Percentiles rank a stretch among this genome's conserved stretches.
Evolutionary conservation across 768 basidiomycete genomes (phyloP).

Genomic region (Kwoniella europaea): DNA sequence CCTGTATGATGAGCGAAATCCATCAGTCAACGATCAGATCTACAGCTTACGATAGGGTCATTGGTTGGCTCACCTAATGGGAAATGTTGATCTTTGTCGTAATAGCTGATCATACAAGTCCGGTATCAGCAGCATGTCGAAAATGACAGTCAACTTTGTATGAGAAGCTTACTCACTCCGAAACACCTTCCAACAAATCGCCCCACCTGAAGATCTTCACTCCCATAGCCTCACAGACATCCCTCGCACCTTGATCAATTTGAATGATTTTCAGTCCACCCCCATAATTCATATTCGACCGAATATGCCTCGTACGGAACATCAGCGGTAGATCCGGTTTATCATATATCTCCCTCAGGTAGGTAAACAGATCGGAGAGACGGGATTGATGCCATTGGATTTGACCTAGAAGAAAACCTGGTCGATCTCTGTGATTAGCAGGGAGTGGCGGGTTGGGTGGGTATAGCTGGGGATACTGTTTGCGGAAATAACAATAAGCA

Average conservation of each 20-base stretch:
- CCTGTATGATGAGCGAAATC: not conserved
- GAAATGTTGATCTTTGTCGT: constrained; percentile 41
- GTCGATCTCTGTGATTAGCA: not conserved
- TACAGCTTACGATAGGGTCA: too few relatives aligned
- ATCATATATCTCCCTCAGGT: constrained; percentile 23
- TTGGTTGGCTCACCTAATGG: constrained; percentile 4
- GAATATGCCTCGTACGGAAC: constrained; percentile 33
- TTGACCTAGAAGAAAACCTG: constrained; percentile 29
- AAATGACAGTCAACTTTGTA: not conserved
- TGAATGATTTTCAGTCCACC: constrained; percentile 36
- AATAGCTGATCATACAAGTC: constrained; percentile 21
- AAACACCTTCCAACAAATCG: constrained; percentile 3
- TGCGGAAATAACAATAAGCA: too few relatives aligned
- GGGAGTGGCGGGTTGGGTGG: not conserved
- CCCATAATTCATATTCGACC: constrained; percentile 20
- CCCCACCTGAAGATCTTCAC: constrained; percentile 23
- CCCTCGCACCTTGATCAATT: constrained; percentile 34
- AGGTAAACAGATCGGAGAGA: constrained; percentile 18
- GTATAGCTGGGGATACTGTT: constrained; percentile 1
- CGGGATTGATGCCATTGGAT: constrained; percentile 38
- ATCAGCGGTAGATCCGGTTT: constrained; percentile 25
- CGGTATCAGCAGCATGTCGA: not conserved
- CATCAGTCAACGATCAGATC: too few relatives aligned
- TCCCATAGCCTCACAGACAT: constrained; percentile 30
- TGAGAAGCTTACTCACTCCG: constrained; percentile 2